Evolutionary conservation across 345 rosid genomes (phyloP).

Genomic region (Eutrema japonicum): DNA sequence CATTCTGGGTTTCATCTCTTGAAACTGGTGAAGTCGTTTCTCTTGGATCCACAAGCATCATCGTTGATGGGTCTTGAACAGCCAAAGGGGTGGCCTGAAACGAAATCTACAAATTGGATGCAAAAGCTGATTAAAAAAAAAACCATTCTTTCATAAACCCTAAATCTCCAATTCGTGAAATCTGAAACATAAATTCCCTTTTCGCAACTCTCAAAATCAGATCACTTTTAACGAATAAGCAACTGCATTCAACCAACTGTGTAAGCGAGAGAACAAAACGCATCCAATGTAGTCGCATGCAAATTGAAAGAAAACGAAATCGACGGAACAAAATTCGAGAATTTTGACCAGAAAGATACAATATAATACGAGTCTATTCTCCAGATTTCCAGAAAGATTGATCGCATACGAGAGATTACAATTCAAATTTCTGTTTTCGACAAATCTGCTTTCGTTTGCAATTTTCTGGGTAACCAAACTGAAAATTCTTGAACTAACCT

Average conservation of each 20-base stretch:
- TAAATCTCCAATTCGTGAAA: constrained; percentile 14
- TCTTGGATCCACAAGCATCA: constrained; percentile 49
- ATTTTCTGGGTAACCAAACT: not conserved
- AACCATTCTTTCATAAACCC: constrained; percentile 10
- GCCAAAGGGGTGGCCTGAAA: constrained; percentile 37
- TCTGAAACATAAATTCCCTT: not conserved
- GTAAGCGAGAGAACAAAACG: constrained; percentile 21
- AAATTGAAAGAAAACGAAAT: constrained; percentile 13
- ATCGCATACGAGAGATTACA: not conserved
- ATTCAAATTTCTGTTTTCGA: not conserved
- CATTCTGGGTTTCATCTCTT: constrained; percentile 48
- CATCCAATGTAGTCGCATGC: constrained; percentile 37
- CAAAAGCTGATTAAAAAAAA: not conserved
- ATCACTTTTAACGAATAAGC: no score
- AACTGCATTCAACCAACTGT: not conserved
- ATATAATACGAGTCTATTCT: not conserved
- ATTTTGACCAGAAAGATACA: not conserved
- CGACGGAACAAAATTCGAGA: not conserved
- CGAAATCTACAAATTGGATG: constrained; percentile 41
- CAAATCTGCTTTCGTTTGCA: not conserved
- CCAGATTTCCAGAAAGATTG: not conserved
- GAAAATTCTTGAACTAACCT: constrained; percentile 29
- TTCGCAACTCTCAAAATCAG: not conserved
- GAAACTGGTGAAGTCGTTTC: constrained; percentile 29
- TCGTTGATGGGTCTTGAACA: constrained; percentile 44